Evolutionary conservation across 2,329 filamentous ascomycete genomes (phyloP), one percentile per base, ranked within the genome.

Genomic region (Aureobasidium sp.): DNA sequence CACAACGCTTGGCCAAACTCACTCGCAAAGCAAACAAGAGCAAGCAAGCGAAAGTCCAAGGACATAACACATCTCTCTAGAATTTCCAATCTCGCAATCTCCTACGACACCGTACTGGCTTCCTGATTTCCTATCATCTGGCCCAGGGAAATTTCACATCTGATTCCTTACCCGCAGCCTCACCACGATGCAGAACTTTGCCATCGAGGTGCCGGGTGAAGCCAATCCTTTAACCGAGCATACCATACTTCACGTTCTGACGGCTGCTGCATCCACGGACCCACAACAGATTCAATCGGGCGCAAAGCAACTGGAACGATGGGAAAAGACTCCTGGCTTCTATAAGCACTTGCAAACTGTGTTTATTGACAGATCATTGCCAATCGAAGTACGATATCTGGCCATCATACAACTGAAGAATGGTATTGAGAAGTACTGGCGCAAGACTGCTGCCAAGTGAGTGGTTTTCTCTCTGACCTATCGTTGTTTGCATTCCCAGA

Each of bases 381-480:
- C 88, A 1, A 71, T 81, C 55, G 84, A 94, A 63, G 80, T 91
- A 50, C 86, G 93, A 57, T 90, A 95, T 64, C 83, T 96, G 10
- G 87, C 91, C 52, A 82, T 97, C 55, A 95, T 97, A 60, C 88
- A 95, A 66, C 78, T 98, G 51, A 97, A 97, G 68, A 96, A 97
- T 68, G 93, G 90, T 53, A 90, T 97, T 69, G 91, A 97, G 67
- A 90, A 86, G 66, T 89, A 90, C 69, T 98, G 93, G 93, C 80
- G 93, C 65, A 88, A 78, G 66, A 87, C 86, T 29, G 82, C 88
- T 45, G 79, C 86, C 54, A 82, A 84, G 66, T 79, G 80, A 24
- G 68, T 44, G 19, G 12, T 34, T n/a, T n/a, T 5, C 19, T 37
- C 24, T 39, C 37, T 6, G 1, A 21, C 3, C 8, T 25, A 2